Percentiles rank a stretch among this genome's conserved stretches.
Evolutionary conservation across 768 basidiomycete genomes (phyloP).

Genomic region (Leucocoprinus sp.): DNA sequence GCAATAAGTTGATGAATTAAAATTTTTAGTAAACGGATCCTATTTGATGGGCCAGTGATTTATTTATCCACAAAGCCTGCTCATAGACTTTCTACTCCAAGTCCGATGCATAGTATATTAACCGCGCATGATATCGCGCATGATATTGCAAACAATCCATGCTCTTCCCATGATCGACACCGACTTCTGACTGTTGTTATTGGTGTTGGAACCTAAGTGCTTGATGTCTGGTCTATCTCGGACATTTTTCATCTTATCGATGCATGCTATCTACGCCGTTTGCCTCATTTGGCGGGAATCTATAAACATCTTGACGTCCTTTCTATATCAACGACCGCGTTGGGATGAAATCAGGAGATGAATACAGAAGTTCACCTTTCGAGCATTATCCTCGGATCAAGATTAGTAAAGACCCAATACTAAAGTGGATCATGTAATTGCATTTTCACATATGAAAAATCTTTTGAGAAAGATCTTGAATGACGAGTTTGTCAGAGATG

Average conservation of each 20-base stretch:
- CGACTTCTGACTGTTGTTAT: constrained; percentile 69
- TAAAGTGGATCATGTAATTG: constrained; percentile 38
- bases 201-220: constrained; percentile 56
- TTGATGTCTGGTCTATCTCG: constrained; percentile 25
- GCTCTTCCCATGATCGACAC: too few relatives aligned
- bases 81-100: too few relatives aligned
- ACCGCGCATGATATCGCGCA: too few relatives aligned
- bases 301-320: constrained; percentile 74
- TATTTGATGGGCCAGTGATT: too few relatives aligned
- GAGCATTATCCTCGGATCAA: constrained; percentile 61
- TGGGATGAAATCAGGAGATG: constrained; percentile 34
- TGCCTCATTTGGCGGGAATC: constrained; percentile 74
- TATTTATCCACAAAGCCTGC: too few relatives aligned
- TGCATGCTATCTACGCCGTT: constrained; percentile 20
- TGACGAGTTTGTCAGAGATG: constrained; percentile 54
- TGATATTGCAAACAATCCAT: too few relatives aligned
- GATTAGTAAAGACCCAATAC: constrained; percentile 67
- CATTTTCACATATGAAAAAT: constrained; percentile 40
- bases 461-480: constrained; percentile 83
- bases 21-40: too few relatives aligned
- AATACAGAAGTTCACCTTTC: constrained; percentile 85
- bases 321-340: constrained; percentile 80
- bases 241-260: constrained; percentile 7
- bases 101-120: too few relatives aligned
- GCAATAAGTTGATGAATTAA: too few relatives aligned